phyloP scores from a whole-genome alignment of 2,329 filamentous ascomycete species.

The Plenodomus tracheiphilus region DNA sequence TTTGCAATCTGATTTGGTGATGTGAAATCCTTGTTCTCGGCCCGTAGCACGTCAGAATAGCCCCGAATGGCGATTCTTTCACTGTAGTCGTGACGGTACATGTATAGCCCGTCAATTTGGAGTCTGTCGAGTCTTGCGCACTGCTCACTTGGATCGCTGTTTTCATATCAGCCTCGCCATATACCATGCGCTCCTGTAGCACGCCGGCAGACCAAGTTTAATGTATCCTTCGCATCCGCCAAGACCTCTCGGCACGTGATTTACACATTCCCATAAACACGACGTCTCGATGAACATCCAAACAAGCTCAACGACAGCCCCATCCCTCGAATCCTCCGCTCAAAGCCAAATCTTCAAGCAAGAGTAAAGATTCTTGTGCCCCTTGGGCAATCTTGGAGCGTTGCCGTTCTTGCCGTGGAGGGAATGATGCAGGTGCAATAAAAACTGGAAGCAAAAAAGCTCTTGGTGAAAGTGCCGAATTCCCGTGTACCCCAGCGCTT shows the following conservation, averaged over 20 bases:
- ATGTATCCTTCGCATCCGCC: not conserved
- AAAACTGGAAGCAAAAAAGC: too few relatives aligned
- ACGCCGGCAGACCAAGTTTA: too few relatives aligned
- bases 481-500: not conserved
- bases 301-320: slow-evolving; percentile 8
- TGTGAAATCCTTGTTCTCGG: not conserved
- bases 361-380: not conserved
- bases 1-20: not conserved
- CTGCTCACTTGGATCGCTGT: too few relatives aligned
- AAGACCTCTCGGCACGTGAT: not conserved
- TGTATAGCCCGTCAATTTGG: too few relatives aligned
- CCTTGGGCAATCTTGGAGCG: not conserved
- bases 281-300: slow-evolving; percentile 4
- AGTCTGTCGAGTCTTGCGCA: too few relatives aligned
- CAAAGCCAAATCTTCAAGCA: slow-evolving; percentile 10
- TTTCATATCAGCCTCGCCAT: too few relatives aligned
- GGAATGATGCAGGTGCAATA: too few relatives aligned
- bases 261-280: not conserved
- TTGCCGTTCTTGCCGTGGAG: slow-evolving; percentile 8
- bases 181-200: too few relatives aligned
- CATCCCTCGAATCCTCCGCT: not conserved
- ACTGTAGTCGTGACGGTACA: too few relatives aligned
- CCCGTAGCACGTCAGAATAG: not conserved
- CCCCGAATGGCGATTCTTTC: not conserved
- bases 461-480: too few relatives aligned